Base-by-base conservation (phyloP, 1,139 yeast genomes). In the Candida sanyaensis region DNA sequence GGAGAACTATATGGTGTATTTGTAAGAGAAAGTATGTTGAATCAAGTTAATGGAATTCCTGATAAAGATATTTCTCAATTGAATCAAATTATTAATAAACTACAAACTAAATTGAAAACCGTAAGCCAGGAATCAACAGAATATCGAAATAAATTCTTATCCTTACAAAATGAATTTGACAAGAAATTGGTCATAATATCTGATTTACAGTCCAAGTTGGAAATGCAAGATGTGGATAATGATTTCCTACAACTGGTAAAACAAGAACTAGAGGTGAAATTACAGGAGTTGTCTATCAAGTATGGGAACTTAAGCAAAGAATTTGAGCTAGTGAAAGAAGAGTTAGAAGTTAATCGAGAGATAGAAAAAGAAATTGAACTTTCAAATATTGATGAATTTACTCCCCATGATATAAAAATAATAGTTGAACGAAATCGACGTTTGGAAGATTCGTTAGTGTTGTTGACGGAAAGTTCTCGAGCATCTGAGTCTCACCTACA, bases 1-100 rank as follows among this genome's bases (percentile, higher is more conserved):
- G 50, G 65, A 53, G 61, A 65, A 1, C 55, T 51, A 12, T 77
- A 78, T 61, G 97, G 97, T 0, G 63, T 84, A 2, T 86, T 86
- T 63, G 84, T 81, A 2, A 71, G 81, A 38, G 65, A 63, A 32
- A 43, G 43, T 17, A 42, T 48, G 48, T 23, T 37, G 6, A 24
- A 29, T 5, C 24, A 42, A 26, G 36, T 8, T 4, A 13, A 27
- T 27, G 31, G n/a, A 4, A 27, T 24, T 6, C 3, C 21, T 36
- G 39, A 36, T 4, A 36, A 40, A 24, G 53, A 50, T 10, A 52
- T 21, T 11, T 10, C 37, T 1, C 43, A 65, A 33, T 57, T 75
- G n/a, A 73, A 66, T 45, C 58, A 56, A 23, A 69, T 82, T 27
- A 74, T 83, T 11, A 65, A 66, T 3, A 72, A 64, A 41, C 66